Base-by-base conservation (phyloP, 257 asterid genomes). In the Linaria vulgaris region DNA sequence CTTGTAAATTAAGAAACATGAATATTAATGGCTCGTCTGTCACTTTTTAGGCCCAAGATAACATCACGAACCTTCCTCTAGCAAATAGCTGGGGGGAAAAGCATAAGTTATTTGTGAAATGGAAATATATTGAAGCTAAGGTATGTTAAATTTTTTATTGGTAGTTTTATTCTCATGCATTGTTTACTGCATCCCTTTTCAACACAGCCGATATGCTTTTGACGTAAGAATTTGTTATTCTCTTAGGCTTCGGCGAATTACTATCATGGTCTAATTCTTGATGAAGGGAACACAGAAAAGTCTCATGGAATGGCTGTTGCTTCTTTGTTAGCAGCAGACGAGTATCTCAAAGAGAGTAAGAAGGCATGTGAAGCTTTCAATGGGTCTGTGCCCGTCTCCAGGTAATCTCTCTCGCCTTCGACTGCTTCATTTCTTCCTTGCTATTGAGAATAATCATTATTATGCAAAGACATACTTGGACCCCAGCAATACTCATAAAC, bases 301-400 rank as follows among this genome's bases (percentile, higher is more conserved):
- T 89, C 97, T 37, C 99, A 90, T 68, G 97, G 96, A 72, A 87
- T 87, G 95, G 97, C 99, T 30, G 94, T 85, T 52, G 97, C 99
- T 64, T 91, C 97, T 63, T 73, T 94, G 74, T 94, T 89, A 81
- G 99, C 99, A 51, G 99, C 99, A 27, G 97, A 94, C 20, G 96
- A 90, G 79, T 90, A 81, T 75, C 97, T 94, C 43, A 94, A 90
- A 79, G 97, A 90, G 77, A 81, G 99, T 81, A 87, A 85, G 74
- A 94, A 82, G 79, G 81, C 86, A 5, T 81, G 84, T 63, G 99
- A 94, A 72, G 88, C 90, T 70, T 90, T 90, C 72, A 81, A 94
- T 54, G 54, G 82, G 53, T 83, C 88, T 21, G 68, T 78, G 61
- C 97, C 99, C 56, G 56, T 87, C 54, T 94, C 99, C 30, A 83